Conservation (phyloP, 1,284 basidiomycete genomes). For the Thecaphora thlaspeos region DNA sequence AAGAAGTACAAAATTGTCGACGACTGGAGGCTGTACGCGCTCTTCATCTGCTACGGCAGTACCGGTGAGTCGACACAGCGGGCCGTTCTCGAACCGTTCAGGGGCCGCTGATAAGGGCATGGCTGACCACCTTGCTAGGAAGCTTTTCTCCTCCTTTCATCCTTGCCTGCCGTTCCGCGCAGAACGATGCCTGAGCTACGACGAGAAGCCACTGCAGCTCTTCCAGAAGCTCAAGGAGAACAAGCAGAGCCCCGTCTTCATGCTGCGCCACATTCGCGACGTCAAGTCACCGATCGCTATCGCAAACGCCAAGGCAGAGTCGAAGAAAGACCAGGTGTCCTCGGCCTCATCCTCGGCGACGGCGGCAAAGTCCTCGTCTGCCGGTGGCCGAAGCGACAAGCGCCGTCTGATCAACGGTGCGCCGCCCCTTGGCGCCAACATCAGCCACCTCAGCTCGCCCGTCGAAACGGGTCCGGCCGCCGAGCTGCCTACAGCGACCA, state of each 20-base stretch:
- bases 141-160: no score
- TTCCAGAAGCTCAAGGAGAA: conserved; percentile 97
- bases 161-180: no score
- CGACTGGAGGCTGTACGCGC: conserved; percentile 96
- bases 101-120: no score
- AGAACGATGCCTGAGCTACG: conserved; percentile 93
- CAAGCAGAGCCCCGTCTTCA: conserved; percentile 96
- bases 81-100: background rate
- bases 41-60: conserved; percentile 96
- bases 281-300: conserved; percentile 79
- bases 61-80: conserved; percentile 32
- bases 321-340: conserved; percentile 17
- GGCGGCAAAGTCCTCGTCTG: background rate
- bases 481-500: conserved; percentile 22
- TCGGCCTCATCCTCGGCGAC: conserved; percentile 1
- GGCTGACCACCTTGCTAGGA: no score
- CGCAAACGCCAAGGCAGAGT: conserved; percentile 48
- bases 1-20: conserved; percentile 99
- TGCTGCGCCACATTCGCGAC: conserved; percentile 94
- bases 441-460: conserved; percentile 15
- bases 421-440: conserved; percentile 20
- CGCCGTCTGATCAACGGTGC: conserved; percentile 19
- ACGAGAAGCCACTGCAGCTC: conserved; percentile 92
- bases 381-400: conserved; percentile 11
- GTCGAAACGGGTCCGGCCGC: conserved; percentile 42